Percentiles rank a stretch among this genome's conserved stretches.
phyloP scores from a whole-genome alignment of 352 stramenopile species.

The Discostella stelligera region DNA sequence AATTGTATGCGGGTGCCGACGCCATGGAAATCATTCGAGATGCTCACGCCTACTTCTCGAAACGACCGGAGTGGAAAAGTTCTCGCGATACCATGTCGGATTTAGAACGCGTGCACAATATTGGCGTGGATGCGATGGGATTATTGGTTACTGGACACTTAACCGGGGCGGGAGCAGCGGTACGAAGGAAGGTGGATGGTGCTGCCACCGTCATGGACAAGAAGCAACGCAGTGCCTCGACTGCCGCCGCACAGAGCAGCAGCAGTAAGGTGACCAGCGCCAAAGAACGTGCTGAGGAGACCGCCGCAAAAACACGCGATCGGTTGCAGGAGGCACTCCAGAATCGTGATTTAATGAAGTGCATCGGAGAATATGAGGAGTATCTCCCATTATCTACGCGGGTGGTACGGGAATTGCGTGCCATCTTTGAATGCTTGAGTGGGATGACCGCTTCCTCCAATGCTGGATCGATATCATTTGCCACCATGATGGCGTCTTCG shows the following conservation, averaged over 20 bases:
- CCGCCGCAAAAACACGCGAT: conserved; percentile 49
- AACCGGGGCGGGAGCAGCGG: conserved; percentile 56
- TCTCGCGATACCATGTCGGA: conserved; percentile 44
- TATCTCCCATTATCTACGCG: conserved; percentile 73
- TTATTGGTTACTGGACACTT: conserved; percentile 69
- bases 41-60: conserved; percentile 74
- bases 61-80: conserved; percentile 60
- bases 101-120: conserved; percentile 70
- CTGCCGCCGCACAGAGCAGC: neutral
- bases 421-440: conserved; percentile 78
- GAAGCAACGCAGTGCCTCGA: conserved; percentile 1
- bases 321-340: conserved; percentile 67
- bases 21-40: conserved; percentile 80
- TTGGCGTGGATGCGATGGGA: conserved; percentile 74
- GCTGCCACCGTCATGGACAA: neutral
- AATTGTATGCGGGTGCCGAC: conserved; percentile 78
- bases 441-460: conserved; percentile 27
- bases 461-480: neutral
- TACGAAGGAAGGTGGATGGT: conserved; percentile 60
- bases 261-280: conserved; percentile 17
- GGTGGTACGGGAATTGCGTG: conserved; percentile 71
- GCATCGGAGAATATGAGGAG: conserved; percentile 80
- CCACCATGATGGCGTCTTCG: conserved; percentile 12
- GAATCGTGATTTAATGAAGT: conserved; percentile 80
- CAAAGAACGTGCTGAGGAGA: conserved; percentile 41